phyloP scores from a whole-genome alignment of 257 asterid genomes.

The Jacaranda mimosifolia region DNA sequence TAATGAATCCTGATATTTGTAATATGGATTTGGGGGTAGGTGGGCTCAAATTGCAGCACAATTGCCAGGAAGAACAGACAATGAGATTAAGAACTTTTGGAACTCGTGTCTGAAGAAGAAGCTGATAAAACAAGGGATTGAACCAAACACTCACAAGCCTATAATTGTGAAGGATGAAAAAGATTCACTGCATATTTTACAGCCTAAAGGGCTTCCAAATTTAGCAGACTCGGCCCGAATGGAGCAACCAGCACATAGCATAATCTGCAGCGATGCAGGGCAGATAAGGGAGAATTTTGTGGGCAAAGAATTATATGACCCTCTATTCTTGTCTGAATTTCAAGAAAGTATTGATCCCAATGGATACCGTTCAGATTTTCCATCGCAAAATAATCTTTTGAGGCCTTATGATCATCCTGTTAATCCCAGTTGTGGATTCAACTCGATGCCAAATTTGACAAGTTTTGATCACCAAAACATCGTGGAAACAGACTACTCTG shows the following conservation, averaged over 20 bases:
- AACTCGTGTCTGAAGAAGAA: slow-evolving; percentile 81
- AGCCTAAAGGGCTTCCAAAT: slow-evolving; percentile 34
- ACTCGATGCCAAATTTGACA: slow-evolving; percentile 50
- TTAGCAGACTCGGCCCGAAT: slow-evolving; percentile 35
- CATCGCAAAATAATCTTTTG: slow-evolving; percentile 10
- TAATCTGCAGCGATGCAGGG: slow-evolving; percentile 18
- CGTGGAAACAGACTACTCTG: slow-evolving; percentile 51
- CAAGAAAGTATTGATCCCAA: slow-evolving; percentile 49
- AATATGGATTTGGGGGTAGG: slow-evolving; percentile 43
- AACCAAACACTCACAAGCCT: slow-evolving; percentile 78
- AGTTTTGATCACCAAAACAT: slow-evolving; percentile 41
- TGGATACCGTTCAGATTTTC: slow-evolving; percentile 36
- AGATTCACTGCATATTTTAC: slow-evolving; percentile 31
- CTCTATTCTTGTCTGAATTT: slow-evolving; percentile 56
- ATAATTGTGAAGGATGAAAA: slow-evolving; percentile 39
- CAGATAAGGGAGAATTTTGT: slow-evolving; percentile 16
- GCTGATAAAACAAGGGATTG: slow-evolving; percentile 74
- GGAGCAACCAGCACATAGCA: slow-evolving; percentile 10
- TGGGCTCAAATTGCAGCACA: slow-evolving; percentile 95
- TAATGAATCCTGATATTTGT: neutral
- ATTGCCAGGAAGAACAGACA: slow-evolving; percentile 89
- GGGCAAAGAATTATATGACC: slow-evolving; percentile 55
- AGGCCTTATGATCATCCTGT: slow-evolving; percentile 21
- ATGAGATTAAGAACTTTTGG: slow-evolving; percentile 91
- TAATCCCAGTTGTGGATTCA: slow-evolving; percentile 37